phyloP scores from a whole-genome alignment of 257 asterid genomes.

The Solanum lycopersicoides region DNA sequence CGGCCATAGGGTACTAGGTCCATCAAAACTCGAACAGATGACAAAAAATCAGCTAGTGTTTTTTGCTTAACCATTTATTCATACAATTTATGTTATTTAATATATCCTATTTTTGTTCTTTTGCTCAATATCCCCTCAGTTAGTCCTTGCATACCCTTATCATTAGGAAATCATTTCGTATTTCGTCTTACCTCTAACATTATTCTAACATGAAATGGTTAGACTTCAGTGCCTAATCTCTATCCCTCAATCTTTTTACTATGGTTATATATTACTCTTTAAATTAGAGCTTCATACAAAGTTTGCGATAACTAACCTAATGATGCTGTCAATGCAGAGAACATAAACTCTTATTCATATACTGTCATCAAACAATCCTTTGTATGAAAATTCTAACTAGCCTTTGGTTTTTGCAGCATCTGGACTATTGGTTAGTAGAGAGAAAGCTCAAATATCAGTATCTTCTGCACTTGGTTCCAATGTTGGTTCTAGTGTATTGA shows the following conservation, averaged over 20 bases:
- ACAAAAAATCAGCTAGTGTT: neutral
- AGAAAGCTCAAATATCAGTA: slow-evolving; percentile 17
- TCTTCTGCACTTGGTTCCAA: slow-evolving; percentile 22
- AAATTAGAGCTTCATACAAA: neutral
- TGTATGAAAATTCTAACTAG: neutral
- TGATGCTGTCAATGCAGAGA: neutral
- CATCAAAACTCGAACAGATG: neutral
- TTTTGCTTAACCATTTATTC: neutral
- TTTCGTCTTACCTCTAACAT: too few species aligned
- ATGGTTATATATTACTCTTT: neutral
- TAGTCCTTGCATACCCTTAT: too few species aligned
- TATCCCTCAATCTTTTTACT: neutral
- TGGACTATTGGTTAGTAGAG: slow-evolving; percentile 21
- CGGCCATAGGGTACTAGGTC: neutral
- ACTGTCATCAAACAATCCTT: neutral
- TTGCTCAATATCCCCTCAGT: neutral
- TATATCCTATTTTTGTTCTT: neutral
- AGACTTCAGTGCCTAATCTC: too few species aligned
- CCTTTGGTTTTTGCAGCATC: slow-evolving; percentile 13
- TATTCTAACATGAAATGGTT: too few species aligned
- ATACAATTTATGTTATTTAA: neutral
- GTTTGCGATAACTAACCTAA: neutral
- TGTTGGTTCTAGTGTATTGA: slow-evolving; percentile 24
- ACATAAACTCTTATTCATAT: neutral
- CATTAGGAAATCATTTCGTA: too few species aligned